A percentile compares a stretch with the other conserved stretches of the same genome.
Evolutionary conservation across 805 yeast species (phyloP).

Genomic region (Saccharomycopsis fibuligera): DNA sequence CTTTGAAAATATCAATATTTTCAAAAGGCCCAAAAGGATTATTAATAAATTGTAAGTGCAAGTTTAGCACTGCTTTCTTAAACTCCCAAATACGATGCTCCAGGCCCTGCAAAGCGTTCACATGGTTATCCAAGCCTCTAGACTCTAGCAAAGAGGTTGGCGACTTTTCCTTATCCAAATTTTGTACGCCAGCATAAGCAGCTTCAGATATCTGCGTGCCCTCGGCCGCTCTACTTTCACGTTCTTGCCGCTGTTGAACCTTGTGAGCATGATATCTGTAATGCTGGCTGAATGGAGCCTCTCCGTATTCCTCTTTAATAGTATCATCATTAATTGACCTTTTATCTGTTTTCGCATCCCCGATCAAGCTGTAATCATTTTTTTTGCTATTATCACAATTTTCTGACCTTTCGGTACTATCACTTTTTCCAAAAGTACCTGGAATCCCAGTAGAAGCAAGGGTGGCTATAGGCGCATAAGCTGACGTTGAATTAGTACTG

Average conservation of each 20-base stretch:
- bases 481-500: no score
- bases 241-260: neutral
- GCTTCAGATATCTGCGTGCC: no score
- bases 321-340: neutral
- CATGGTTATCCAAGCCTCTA: no score
- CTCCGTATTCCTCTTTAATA: neutral
- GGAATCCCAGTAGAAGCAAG: no score
- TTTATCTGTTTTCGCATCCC: neutral
- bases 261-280: neutral
- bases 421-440: neutral
- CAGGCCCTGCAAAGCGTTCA: no score
- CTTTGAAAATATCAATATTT: constrained; percentile 5
- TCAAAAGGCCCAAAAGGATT: constrained; percentile 12
- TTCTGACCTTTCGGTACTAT: neutral
- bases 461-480: neutral
- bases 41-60: constrained; percentile 14
- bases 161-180: no score
- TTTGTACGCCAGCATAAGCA: no score
- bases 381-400: neutral
- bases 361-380: neutral
- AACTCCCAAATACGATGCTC: constrained; percentile 1
- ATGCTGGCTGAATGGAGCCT: neutral
- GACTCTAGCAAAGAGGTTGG: no score
- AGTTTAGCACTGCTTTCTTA: constrained; percentile 8
- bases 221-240: no score